These are phyloP conservation scores for Luffa aegyptiaca DNA, from an alignment of 306 rosid genomes.

Conservation along the genomic window DNA sequence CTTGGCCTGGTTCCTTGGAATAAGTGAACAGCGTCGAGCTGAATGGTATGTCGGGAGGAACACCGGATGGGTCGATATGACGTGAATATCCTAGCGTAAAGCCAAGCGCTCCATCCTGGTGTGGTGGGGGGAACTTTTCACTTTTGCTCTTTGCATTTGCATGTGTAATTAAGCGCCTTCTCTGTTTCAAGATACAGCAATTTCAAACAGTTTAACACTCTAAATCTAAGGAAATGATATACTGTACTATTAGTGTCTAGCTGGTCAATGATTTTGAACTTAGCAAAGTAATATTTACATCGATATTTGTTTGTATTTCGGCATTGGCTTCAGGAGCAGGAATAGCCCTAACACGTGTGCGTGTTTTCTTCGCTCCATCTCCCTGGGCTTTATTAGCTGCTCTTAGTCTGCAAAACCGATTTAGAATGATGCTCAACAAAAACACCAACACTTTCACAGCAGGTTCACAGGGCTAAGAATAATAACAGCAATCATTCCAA, in stretches of 20 bases:
- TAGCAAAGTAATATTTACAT: conserved; percentile 24
- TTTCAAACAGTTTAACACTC: conserved; percentile 8
- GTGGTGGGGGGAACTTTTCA: conserved; percentile 74
- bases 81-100: conserved; percentile 54
- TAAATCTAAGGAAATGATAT: background rate
- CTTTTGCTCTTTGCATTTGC: conserved; percentile 82
- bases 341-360: conserved; percentile 39
- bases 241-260: background rate
- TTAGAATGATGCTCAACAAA: background rate
- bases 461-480: background rate
- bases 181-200: conserved; percentile 32
- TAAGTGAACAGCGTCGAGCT: conserved; percentile 34
- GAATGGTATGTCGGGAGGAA: conserved; percentile 39
- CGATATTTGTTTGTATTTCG: conserved; percentile 55
- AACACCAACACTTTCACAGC: background rate
- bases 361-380: conserved; percentile 48
- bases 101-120: conserved; percentile 64
- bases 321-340: conserved; percentile 78
- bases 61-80: conserved; percentile 44
- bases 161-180: conserved; percentile 50
- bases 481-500: background rate
- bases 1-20: conserved; percentile 48
- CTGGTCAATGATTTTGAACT: background rate
- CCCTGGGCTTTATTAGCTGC: conserved; percentile 52
- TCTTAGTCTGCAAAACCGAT: conserved; percentile 35